Percentiles rank a stretch among this genome's conserved stretches.
Evolutionary conservation across 2,329 filamentous ascomycete genomes (phyloP).

Genomic region (Fragosphaeria purpurea): DNA sequence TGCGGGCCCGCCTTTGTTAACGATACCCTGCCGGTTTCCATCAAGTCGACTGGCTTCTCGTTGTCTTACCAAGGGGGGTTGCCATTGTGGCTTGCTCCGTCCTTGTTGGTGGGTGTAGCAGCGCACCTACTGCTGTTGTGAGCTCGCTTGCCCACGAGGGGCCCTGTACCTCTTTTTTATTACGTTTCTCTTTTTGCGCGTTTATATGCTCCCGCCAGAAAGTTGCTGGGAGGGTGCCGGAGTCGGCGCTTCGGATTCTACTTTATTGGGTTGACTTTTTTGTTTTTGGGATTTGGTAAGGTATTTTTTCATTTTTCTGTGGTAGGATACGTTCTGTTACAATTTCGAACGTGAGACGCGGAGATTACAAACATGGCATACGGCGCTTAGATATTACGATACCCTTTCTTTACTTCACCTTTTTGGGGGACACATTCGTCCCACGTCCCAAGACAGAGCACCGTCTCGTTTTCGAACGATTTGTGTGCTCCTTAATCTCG

Average conservation of each 20-base stretch:
- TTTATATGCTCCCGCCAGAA: background rate
- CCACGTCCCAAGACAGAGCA: no score
- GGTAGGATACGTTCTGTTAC: background rate
- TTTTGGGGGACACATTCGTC: background rate
- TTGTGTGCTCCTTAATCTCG: no score
- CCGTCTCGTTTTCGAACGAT: no score
- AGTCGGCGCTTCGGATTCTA: background rate
- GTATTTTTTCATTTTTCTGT: background rate
- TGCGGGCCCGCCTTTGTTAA: constrained; percentile 52
- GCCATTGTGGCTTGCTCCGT: constrained; percentile 3
- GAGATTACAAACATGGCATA: background rate
- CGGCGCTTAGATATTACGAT: constrained; percentile 2
- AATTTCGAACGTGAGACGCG: background rate
- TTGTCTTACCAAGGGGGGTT: background rate
- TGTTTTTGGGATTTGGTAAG: background rate
- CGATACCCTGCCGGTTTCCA: constrained; percentile 35
- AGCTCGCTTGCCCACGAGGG: background rate
- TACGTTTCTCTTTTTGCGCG: background rate
- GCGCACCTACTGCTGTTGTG: constrained; percentile 2
- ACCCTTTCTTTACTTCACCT: background rate
- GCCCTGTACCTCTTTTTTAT: background rate
- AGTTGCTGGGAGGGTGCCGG: background rate
- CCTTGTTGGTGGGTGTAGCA: background rate
- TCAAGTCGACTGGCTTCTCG: constrained; percentile 14
- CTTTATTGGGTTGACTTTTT: background rate